Base-by-base conservation (phyloP, 1,139 yeast species). In the Pichia terricola region DNA sequence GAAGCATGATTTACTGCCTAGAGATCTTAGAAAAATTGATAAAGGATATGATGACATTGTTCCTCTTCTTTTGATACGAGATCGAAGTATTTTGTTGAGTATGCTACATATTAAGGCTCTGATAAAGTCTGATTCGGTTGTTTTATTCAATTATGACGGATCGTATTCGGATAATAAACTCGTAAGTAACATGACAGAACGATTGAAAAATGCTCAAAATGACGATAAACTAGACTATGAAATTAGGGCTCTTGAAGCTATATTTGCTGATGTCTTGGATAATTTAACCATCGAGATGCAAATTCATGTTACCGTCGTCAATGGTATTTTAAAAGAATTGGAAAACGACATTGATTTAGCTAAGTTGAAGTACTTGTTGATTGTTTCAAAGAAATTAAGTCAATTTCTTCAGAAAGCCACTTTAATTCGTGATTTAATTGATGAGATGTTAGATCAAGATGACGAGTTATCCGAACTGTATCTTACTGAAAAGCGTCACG, bases 41-140 rank as follows among this genome's bases (percentile, higher is more conserved):
- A 82, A 94, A 6, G 86, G 95, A 0, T 74, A 85, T 28, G 81
- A 85, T 49, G 95, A 88, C 61, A 84, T 91, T 34, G 91, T 87
- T 8, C 98, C 98, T 0, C 78, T 91, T 32, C 81, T 91, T 37
- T 72, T 86, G 58, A 81, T 88, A 16, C 75, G 96, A 43, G 76
- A 81, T 32, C 76, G 79, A 55, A 82, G 95, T 35, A 84, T 89
- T 30, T 65, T 91, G 40, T 78, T 91, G 39, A 88, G 86, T 57
- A 66, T 91, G 46, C 66, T 89, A 41, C 95, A 91, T 60, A 85
- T 91, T 36, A 81, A 88, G 52, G 96, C 97, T 1, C 70, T 91
- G 42, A 78, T 91, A 34, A 85, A 85, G 56, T 77, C 80, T 30
- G 94, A 89, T 57, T 68, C 75, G 51, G 94, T 91, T 9, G 78